Conservation (phyloP, 768 basidiomycete genomes). For the Rickenella mellea region DNA sequence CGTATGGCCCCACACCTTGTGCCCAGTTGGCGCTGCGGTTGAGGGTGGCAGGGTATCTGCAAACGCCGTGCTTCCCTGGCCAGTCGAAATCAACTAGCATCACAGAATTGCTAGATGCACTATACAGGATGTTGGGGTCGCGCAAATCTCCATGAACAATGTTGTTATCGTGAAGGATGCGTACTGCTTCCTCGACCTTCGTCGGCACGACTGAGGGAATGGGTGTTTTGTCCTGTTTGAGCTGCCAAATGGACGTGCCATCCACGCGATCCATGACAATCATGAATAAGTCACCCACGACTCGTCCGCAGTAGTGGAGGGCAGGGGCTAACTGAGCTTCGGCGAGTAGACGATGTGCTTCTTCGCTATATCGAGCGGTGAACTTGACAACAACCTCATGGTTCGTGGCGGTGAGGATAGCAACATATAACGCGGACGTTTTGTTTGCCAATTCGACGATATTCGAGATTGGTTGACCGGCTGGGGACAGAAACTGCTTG, state of each 20-base stretch:
- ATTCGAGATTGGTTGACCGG: too few relatives aligned
- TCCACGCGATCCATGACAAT: constrained; percentile 11
- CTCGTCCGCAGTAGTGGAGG: constrained; percentile 4
- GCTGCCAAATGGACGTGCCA: not conserved
- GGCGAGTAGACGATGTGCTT: constrained; percentile 7
- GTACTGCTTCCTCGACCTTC: constrained; percentile 13
- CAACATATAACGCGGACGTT: too few relatives aligned
- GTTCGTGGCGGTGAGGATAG: too few relatives aligned
- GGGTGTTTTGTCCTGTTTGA: not conserved
- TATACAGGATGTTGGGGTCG: constrained; percentile 20
- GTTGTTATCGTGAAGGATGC: constrained; percentile 18
- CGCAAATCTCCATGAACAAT: constrained; percentile 31
- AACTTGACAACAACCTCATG: constrained; percentile 12
- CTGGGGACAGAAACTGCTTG: too few relatives aligned
- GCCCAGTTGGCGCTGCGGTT: constrained; percentile 2
- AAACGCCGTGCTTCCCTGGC: constrained; percentile 1
- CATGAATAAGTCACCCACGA: constrained; percentile 7
- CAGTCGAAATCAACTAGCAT: constrained; percentile 11
- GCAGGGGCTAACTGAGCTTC: constrained; percentile 3
- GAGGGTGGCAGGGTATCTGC: constrained; percentile 2
- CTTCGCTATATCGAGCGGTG: constrained; percentile 2
- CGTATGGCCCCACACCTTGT: not conserved
- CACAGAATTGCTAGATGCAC: constrained; percentile 4
- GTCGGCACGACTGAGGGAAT: constrained; percentile 11
- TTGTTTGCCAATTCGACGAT: too few relatives aligned